phyloP scores from a whole-genome alignment of 2,329 filamentous ascomycete species.

The Aspergillus sp. region DNA sequence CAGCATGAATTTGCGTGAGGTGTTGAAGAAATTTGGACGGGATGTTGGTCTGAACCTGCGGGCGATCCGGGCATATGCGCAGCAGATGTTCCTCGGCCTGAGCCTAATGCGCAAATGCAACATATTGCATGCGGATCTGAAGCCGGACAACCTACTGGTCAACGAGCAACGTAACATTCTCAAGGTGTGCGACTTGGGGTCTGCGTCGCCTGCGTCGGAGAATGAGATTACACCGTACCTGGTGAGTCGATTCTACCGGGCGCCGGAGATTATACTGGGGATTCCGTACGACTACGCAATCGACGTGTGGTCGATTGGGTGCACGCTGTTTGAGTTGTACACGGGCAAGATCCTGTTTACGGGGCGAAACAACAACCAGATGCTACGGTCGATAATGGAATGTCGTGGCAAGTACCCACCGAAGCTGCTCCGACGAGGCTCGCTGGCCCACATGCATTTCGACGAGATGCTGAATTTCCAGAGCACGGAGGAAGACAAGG shows the following conservation, averaged over 20 bases:
- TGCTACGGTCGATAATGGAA: constrained; percentile 95
- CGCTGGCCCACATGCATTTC: constrained; percentile 73
- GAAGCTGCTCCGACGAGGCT: constrained; percentile 80
- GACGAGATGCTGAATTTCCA: constrained; percentile 79
- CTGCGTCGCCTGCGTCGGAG: constrained; percentile 87
- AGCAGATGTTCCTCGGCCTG: constrained; percentile 89
- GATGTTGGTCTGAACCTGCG: constrained; percentile 87
- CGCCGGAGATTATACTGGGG: constrained; percentile 95
- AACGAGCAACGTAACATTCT: constrained; percentile 78
- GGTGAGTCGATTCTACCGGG: constrained; percentile 94
- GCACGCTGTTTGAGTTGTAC: constrained; percentile 93
- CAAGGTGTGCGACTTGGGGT: constrained; percentile 95
- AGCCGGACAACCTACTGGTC: constrained; percentile 95
- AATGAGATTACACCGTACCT: constrained; percentile 92
- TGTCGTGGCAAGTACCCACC: constrained; percentile 86
- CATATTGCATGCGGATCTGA: constrained; percentile 92
- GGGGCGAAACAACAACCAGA: constrained; percentile 94
- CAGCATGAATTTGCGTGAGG: constrained; percentile 84
- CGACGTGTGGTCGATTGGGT: constrained; percentile 97
- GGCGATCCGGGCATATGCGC: constrained; percentile 82
- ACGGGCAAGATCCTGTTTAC: constrained; percentile 97
- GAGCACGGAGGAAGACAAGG: constrained; percentile 79
- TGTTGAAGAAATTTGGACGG: constrained; percentile 91
- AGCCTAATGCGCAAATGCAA: constrained; percentile 86
- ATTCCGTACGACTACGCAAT: constrained; percentile 92